Base-by-base conservation (phyloP, 1,139 yeast genomes). In the Kodamaea ohmeri region DNA sequence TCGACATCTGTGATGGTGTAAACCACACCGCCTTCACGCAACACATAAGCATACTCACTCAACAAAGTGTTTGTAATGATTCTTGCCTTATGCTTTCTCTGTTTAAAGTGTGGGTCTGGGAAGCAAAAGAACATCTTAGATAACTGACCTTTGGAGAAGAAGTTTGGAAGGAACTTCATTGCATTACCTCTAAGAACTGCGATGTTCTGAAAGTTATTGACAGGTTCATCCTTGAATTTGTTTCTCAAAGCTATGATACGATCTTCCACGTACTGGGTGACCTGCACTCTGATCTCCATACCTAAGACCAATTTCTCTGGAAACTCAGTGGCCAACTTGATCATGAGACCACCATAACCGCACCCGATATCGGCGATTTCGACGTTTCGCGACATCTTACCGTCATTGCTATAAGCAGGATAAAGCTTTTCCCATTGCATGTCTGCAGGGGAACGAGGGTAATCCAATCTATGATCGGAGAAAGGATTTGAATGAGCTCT, bases 71-170 rank as follows among this genome's bases (percentile, higher is more conserved):
- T 82, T 43, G 98, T 90, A 48, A 92, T 79, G 53, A 92, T 92
- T 68, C 99, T 76, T 6, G 97, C 97, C 69, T 92, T 92, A 64
- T 94, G 98, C 60, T 92, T 92, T 54, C 98, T 76, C 61, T 88
- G 96, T 29, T 92, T 92, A 71, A 92, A 92, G 61, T 94, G 98
- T 11, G 99, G 99, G 63, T 92, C 99, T 14, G 99, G 99, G 75
- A 92, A 92, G 63, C 98, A 94, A 67, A 94, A 92, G 63, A 92
- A 92, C 79, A 92, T 86, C 69, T 92, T 92, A 27, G 83, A 78
- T 38, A 92, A 68, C 60, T 86, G 94, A 4, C 82, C 81, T 60
- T 83, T 82, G 40, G 73, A 68, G 65, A 94, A 92, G 60, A 94
- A 92, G 60, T 92, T 92, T 22, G 98, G 97, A 47, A 90, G 67